Evolutionary conservation across 805 yeast genomes (phyloP).

Genomic region (Candida succiphila): DNA sequence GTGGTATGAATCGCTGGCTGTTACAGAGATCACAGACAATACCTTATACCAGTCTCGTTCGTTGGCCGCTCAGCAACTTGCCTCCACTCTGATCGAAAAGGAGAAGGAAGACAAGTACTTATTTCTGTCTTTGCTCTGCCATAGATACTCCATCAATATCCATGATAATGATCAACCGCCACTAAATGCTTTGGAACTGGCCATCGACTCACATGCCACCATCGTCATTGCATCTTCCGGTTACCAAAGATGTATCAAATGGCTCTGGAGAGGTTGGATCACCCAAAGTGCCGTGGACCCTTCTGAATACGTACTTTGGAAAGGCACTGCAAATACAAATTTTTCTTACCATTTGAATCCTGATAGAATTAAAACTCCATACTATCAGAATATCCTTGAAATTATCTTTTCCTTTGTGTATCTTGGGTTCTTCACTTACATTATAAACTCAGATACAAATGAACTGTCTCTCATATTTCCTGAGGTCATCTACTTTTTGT

Average conservation of each 20-base stretch:
- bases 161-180: conserved; percentile 56
- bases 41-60: conserved; percentile 53
- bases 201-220: conserved; percentile 78
- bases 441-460: conserved; percentile 49
- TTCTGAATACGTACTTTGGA: conserved; percentile 54
- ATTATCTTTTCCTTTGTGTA: conserved; percentile 57
- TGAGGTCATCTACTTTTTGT: conserved; percentile 51
- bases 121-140: conserved; percentile 69
- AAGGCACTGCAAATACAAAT: conserved; percentile 43
- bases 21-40: conserved; percentile 55
- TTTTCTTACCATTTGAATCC: conserved; percentile 66
- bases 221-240: conserved; percentile 72
- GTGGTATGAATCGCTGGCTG: conserved; percentile 63
- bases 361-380: conserved; percentile 75
- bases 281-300: conserved; percentile 66
- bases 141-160: conserved; percentile 57
- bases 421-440: conserved; percentile 48
- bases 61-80: conserved; percentile 63
- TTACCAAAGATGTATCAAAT: conserved; percentile 74
- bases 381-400: conserved; percentile 69
- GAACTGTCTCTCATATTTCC: conserved; percentile 25
- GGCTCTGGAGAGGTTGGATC: conserved; percentile 95
- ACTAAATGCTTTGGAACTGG: conserved; percentile 70
- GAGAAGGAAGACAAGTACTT: conserved; percentile 50
- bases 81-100: conserved; percentile 57